A percentile compares a stretch with the other conserved stretches of the same genome.
Conservation (phyloP, 768 basidiomycete genomes). For the Gloeopeniophorella convolvens region DNA sequence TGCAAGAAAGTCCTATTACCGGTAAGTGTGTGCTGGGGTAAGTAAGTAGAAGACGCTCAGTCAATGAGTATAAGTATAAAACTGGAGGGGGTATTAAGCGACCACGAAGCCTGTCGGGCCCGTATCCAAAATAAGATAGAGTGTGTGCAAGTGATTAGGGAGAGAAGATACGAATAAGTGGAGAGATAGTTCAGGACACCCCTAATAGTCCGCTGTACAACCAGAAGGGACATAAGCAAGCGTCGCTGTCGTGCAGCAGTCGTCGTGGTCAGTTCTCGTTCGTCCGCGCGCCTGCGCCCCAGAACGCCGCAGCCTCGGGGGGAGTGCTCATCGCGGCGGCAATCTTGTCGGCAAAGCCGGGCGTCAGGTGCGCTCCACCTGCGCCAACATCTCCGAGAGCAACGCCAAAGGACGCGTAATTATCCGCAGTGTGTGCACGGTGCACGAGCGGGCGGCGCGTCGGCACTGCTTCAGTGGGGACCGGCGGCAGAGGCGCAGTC, state of each 20-base stretch:
- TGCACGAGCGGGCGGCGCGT: slow-evolving; percentile 11
- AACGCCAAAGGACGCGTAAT: not conserved
- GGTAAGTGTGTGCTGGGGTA: not conserved
- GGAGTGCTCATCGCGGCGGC: slow-evolving; percentile 1
- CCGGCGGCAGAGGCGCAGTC: slow-evolving; percentile 13
- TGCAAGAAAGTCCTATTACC: not conserved
- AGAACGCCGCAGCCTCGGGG: slow-evolving; percentile 1
- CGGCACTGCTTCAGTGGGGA: not conserved
- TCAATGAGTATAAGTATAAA: slow-evolving; percentile 7
- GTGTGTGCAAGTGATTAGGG: not conserved
- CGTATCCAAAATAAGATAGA: not conserved
- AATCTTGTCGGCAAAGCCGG: too few relatives aligned
- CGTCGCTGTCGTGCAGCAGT: too few relatives aligned
- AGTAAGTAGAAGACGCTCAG: slow-evolving; percentile 1
- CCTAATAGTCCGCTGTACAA: not conserved
- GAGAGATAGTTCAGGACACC: not conserved
- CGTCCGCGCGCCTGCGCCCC: slow-evolving; percentile 1
- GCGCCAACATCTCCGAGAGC: too few relatives aligned
- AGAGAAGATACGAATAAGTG: not conserved
- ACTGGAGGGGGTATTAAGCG: not conserved
- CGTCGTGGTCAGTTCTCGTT: slow-evolving; percentile 12
- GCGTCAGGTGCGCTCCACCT: too few relatives aligned
- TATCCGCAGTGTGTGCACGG: slow-evolving; percentile 12
- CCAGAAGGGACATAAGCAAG: not conserved
- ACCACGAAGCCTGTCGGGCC: not conserved